phyloP scores from a whole-genome alignment of 352 stramenopile genomes.

The Phytophthora macrochlamydospora region DNA sequence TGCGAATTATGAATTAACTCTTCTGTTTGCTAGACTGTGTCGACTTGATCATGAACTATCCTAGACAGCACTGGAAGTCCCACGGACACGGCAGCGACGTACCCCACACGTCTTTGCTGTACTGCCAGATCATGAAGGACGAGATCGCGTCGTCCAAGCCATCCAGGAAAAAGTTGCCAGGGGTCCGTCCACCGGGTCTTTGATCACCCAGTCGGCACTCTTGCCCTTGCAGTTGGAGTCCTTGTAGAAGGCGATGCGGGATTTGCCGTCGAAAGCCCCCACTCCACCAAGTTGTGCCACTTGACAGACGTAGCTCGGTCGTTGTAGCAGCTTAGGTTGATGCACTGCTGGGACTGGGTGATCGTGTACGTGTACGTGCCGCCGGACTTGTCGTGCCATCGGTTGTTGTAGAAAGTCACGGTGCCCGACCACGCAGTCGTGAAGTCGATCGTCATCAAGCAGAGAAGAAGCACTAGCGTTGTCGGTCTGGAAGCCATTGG shows the following conservation, averaged over 20 bases:
- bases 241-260: constrained; percentile 37
- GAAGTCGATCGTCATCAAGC: not conserved
- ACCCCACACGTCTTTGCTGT: constrained; percentile 8
- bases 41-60: not conserved
- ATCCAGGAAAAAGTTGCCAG: constrained; percentile 27
- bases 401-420: constrained; percentile 28
- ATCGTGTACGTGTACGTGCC: constrained; percentile 25
- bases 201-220: constrained; percentile 19
- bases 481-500: not conserved
- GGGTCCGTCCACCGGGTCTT: constrained; percentile 15
- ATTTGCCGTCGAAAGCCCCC: constrained; percentile 12
- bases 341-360: constrained; percentile 24
- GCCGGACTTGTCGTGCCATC: constrained; percentile 7
- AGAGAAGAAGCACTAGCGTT: not conserved
- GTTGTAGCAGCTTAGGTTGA: constrained; percentile 40
- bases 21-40: too few species aligned
- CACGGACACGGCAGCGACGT: constrained; percentile 25
- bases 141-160: constrained; percentile 33
- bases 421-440: constrained; percentile 12
- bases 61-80: constrained; percentile 24
- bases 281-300: constrained; percentile 21
- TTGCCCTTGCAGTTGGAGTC: constrained; percentile 25
- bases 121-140: constrained; percentile 42
- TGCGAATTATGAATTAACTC: not conserved
- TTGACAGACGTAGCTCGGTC: constrained; percentile 28